Evolutionary conservation across 1,284 basidiomycete species (phyloP), one percentile per base, ranked within the genome.

Genomic region (Apiotrichum mycotoxinovorans): DNA sequence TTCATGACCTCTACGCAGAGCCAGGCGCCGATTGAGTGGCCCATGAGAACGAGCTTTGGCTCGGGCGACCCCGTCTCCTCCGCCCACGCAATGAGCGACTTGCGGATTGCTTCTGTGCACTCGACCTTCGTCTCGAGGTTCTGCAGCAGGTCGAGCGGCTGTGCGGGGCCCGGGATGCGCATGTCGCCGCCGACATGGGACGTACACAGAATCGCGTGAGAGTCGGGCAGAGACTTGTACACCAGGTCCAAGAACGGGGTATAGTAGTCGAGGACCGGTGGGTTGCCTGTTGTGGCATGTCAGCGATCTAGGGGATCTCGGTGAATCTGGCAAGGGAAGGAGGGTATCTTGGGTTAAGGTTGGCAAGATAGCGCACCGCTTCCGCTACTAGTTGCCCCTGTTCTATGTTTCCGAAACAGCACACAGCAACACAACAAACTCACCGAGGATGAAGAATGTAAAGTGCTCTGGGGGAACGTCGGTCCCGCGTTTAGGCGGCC

Each of bases 211-310:
- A 78, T 64, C 7, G 72, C 77, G 52, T 72, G 68, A 10, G 66
- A 58, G 15, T 65, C 54, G 1, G 76, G 74, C 4, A 77, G 62
- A 35, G 66, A 66, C 23, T 59, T 54, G 48, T 71, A 66, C 9
- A 78, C 64, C n/a, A 70, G 63, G 25, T 38, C 43, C 9, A 77
- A 65, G 56, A 77, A 79, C 1, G 67, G 65, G 22, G 65, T 63
- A 60, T 79, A 79, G 64, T 75, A 79, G 45, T 67, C 67, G 10
- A 75, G 56, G 23, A 76, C 58, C n/a, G 75, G 76, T 7, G 76
- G 75, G 59, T 78, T 78, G 37, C 76, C 76, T 76, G 50, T 2
- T 18, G 17, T 17, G 41, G 37, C 41, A 20, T n/a, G n/a, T n/a
- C n/a, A n/a, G n/a, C n/a, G 43, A 41, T 30, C 30, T 7, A 30